Conservation (phyloP, 2,329 filamentous ascomycete species). For the Fusarium sp. region DNA sequence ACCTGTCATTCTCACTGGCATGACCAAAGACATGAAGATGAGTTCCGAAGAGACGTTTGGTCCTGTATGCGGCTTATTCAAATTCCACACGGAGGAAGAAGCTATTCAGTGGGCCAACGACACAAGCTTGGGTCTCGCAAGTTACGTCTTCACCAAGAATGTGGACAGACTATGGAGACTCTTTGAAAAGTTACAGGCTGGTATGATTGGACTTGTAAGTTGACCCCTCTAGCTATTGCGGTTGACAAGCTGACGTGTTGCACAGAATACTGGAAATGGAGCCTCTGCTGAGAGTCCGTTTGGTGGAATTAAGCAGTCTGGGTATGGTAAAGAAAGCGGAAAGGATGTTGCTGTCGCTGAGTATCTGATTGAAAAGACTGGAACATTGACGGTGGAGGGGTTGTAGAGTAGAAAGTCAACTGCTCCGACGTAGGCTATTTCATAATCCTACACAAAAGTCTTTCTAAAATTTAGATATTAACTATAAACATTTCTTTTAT, state of each 20-base stretch:
- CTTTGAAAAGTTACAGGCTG: neutral
- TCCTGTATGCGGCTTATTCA: neutral
- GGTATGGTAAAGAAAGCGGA: neutral
- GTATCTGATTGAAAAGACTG: neutral
- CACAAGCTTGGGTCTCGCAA: neutral
- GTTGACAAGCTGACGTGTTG: neutral
- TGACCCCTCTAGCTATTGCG: rapidly evolving
- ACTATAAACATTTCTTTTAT: too few species aligned
- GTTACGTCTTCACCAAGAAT: neutral
- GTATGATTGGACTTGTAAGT: constrained; percentile 1
- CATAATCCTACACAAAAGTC: too few species aligned
- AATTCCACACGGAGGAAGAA: neutral
- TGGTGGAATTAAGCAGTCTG: neutral
- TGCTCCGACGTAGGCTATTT: too few species aligned
- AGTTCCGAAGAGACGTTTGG: neutral
- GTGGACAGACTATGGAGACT: neutral
- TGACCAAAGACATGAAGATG: neutral
- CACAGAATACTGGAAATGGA: neutral
- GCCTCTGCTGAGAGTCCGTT: neutral
- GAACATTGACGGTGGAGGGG: neutral
- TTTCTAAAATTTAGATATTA: too few species aligned
- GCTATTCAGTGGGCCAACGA: neutral
- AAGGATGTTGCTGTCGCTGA: neutral
- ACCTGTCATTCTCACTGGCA: neutral
- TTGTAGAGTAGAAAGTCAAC: too few species aligned